These are phyloP conservation scores for Cercospora brassicicola DNA, from an alignment of 2,329 filamentous ascomycete species.

Conservation along the genomic window DNA sequence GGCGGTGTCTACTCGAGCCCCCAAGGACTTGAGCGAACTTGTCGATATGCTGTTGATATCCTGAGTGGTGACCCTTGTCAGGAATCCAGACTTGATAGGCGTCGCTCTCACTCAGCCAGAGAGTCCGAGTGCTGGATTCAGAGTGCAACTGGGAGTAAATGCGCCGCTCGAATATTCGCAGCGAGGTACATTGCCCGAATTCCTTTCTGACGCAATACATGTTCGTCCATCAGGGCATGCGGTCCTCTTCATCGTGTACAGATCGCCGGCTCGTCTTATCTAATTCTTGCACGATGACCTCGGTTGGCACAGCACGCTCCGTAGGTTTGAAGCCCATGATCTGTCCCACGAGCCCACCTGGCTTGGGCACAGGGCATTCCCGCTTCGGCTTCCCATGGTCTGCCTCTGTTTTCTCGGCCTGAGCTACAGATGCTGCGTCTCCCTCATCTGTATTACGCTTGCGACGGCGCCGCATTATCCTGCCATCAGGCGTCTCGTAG, in stretches of 20 bases:
- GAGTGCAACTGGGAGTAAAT: background rate
- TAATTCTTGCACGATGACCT: constrained; percentile 34
- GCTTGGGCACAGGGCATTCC: constrained; percentile 92
- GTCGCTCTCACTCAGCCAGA: background rate
- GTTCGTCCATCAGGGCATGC: background rate
- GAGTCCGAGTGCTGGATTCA: background rate
- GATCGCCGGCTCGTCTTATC: constrained; percentile 18
- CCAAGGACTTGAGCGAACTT: background rate
- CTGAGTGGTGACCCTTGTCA: background rate
- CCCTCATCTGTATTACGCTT: constrained; percentile 29
- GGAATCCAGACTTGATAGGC: background rate
- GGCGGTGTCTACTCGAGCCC: background rate
- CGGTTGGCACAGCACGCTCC: constrained; percentile 26
- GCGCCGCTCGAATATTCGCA: background rate
- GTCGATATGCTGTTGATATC: background rate
- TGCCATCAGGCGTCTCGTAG: constrained; percentile 36
- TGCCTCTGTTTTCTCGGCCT: constrained; percentile 9
- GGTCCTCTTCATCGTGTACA: background rate
- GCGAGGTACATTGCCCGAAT: background rate
- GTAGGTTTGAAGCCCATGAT: constrained; percentile 66
- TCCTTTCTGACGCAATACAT: background rate
- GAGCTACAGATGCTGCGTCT: background rate
- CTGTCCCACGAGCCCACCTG: constrained; percentile 72
- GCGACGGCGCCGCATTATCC: constrained; percentile 46
- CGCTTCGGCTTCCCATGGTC: constrained; percentile 47